phyloP scores from a whole-genome alignment of 2,329 filamentous ascomycete genomes.

The Sodiomyces alkalinus region DNA sequence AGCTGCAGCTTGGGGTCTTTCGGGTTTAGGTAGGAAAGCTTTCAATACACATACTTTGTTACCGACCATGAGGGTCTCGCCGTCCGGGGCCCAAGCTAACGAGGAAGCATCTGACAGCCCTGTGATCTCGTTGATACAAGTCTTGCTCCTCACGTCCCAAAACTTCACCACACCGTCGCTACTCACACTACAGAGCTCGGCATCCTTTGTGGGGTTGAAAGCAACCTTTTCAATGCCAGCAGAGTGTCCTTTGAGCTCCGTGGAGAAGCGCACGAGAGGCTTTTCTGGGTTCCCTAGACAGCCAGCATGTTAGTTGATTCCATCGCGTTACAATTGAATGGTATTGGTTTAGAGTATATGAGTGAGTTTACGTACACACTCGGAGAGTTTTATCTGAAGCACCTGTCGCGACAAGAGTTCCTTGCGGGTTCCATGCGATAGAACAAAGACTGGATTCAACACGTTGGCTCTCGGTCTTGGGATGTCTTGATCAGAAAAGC shows the following conservation, averaged over 20 bases:
- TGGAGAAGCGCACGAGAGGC: conserved; percentile 57
- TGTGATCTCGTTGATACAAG: conserved; percentile 53
- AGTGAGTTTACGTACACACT: conserved; percentile 42
- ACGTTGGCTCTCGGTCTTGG: conserved; percentile 10
- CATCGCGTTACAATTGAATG: background rate
- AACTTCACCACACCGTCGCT: conserved; percentile 61
- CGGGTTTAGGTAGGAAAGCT: no score
- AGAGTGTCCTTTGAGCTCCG: conserved; percentile 55
- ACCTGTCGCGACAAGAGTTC: conserved; percentile 72
- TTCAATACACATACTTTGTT: conserved; percentile 46
- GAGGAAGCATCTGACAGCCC: conserved; percentile 53
- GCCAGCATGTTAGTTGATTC: conserved; percentile 1
- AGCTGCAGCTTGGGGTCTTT: background rate
- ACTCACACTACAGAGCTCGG: conserved; percentile 61
- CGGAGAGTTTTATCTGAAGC: conserved; percentile 54
- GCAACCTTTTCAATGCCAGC: conserved; percentile 58
- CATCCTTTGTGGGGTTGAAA: conserved; percentile 64
- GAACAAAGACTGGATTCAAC: conserved; percentile 46
- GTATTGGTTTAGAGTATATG: background rate
- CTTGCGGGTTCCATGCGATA: conserved; percentile 79
- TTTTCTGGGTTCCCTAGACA: conserved; percentile 68
- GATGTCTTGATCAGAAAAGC: no score
- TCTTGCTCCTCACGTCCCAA: conserved; percentile 66
- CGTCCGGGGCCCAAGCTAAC: conserved; percentile 60
- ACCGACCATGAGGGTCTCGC: conserved; percentile 53